These are phyloP conservation scores for Trifolium subterraneum DNA, from an alignment of 306 rosid genomes.

Conservation along the genomic window DNA sequence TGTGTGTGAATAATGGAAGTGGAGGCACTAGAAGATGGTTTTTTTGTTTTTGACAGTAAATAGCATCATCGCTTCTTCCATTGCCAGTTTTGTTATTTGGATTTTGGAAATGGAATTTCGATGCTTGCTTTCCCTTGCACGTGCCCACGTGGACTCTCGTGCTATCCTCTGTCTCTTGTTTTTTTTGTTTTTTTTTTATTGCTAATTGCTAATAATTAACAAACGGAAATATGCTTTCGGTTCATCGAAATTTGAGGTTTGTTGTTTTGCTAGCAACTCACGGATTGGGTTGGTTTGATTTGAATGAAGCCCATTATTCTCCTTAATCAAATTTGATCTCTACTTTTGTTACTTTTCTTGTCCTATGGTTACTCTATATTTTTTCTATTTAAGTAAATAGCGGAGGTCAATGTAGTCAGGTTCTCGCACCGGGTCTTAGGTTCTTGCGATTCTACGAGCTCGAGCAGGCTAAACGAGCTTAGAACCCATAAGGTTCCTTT, in stretches of 20 bases:
- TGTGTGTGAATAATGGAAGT: background rate
- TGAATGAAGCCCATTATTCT: too few relatives aligned
- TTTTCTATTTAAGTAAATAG: too few relatives aligned
- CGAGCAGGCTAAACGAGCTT: too few relatives aligned
- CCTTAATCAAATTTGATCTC: too few relatives aligned
- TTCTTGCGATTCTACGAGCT: too few relatives aligned
- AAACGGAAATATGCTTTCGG: background rate
- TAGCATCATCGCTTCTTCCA: background rate
- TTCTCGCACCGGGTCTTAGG: too few relatives aligned
- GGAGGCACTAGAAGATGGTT: conserved; percentile 9
- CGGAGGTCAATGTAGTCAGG: too few relatives aligned
- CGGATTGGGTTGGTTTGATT: too few relatives aligned
- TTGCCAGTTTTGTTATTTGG: background rate
- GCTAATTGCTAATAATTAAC: too few relatives aligned
- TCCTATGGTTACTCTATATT: too few relatives aligned
- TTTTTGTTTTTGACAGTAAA: conserved; percentile 15
- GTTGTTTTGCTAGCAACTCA: background rate
- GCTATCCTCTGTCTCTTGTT: conserved; percentile 1
- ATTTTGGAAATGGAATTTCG: background rate
- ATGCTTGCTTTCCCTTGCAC: conserved; percentile 25
- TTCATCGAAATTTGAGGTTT: conserved; percentile 29
- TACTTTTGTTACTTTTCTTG: too few relatives aligned
- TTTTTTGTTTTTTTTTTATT: background rate
- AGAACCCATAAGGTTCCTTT: too few relatives aligned
- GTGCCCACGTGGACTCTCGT: conserved; percentile 42